Percentiles rank a stretch among this genome's conserved stretches.
These are phyloP conservation scores for Saccharomycopsis guyanensis DNA, from an alignment of 805 yeast genomes.

Conservation along the genomic window DNA sequence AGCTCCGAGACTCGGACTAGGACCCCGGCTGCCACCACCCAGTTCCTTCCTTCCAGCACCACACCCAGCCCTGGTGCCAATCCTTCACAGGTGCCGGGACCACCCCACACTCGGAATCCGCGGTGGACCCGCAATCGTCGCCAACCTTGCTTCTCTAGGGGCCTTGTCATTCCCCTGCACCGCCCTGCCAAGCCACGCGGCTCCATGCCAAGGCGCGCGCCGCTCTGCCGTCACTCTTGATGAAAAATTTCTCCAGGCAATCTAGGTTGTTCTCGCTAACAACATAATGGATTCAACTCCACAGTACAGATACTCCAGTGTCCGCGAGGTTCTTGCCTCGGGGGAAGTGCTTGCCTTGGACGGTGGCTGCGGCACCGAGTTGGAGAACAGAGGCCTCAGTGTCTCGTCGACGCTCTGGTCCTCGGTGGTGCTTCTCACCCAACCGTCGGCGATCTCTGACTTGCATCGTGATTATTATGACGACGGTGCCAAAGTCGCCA, in stretches of 20 bases:
- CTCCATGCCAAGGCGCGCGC: too few relatives aligned
- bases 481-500: constrained; percentile 48
- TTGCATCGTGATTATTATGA: constrained; percentile 45
- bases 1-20: too few relatives aligned
- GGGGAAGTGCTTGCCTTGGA: constrained; percentile 30
- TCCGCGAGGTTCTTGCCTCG: background rate
- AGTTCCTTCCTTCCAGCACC: too few relatives aligned
- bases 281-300: background rate
- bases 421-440: constrained; percentile 39
- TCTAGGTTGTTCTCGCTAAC: background rate
- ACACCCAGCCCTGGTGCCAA: too few relatives aligned
- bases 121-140: too few relatives aligned
- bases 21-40: too few relatives aligned
- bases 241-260: background rate
- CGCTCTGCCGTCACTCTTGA: background rate
- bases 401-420: constrained; percentile 54
- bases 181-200: too few relatives aligned
- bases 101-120: too few relatives aligned
- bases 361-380: constrained; percentile 62
- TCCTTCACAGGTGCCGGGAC: too few relatives aligned
- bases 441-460: constrained; percentile 36
- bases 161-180: too few relatives aligned
- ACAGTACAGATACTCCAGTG: background rate
- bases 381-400: constrained; percentile 41
- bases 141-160: too few relatives aligned